phyloP scores from a whole-genome alignment of 1,139 yeast species.

The Lipomyces yarrowii region DNA sequence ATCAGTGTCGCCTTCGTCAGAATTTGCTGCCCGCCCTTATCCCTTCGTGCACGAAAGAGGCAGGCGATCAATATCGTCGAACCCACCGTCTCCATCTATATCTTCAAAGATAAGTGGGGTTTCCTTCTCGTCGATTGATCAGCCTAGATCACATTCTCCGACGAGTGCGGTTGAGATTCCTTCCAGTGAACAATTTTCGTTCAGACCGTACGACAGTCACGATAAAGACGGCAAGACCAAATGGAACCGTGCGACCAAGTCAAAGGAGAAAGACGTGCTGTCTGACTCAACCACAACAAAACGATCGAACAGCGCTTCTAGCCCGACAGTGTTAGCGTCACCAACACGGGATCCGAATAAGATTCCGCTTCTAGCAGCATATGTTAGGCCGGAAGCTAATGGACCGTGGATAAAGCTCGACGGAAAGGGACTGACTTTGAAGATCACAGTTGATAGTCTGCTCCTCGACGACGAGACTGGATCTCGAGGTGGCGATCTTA shows the following conservation, averaged over 20 bases:
- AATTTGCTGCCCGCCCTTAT: slow-evolving; percentile 22
- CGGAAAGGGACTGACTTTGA: slow-evolving; percentile 18
- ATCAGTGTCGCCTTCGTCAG: slow-evolving; percentile 11
- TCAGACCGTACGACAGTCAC: not conserved
- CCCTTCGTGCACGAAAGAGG: not conserved
- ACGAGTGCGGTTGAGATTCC: not conserved
- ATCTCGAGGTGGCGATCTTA: slow-evolving; percentile 21
- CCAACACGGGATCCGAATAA: slow-evolving; percentile 22
- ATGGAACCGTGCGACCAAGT: not conserved
- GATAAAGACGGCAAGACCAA: not conserved
- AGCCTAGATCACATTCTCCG: not conserved
- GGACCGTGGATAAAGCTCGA: slow-evolving; percentile 2
- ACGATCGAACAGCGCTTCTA: not conserved
- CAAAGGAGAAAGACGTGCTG: not conserved
- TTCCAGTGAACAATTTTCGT: not conserved
- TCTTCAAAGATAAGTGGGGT: not conserved
- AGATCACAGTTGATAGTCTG: slow-evolving; percentile 22
- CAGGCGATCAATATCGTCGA: not conserved
- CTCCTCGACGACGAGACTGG: slow-evolving; percentile 19
- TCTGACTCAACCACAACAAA: not conserved
- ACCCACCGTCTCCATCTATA: not conserved
- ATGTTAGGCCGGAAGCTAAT: slow-evolving; percentile 17
- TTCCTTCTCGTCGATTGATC: not conserved
- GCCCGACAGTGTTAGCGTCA: not conserved
- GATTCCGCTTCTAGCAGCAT: slow-evolving; percentile 21